Conservation (phyloP, 345 rosid species). For the Melastoma malabathricum region DNA sequence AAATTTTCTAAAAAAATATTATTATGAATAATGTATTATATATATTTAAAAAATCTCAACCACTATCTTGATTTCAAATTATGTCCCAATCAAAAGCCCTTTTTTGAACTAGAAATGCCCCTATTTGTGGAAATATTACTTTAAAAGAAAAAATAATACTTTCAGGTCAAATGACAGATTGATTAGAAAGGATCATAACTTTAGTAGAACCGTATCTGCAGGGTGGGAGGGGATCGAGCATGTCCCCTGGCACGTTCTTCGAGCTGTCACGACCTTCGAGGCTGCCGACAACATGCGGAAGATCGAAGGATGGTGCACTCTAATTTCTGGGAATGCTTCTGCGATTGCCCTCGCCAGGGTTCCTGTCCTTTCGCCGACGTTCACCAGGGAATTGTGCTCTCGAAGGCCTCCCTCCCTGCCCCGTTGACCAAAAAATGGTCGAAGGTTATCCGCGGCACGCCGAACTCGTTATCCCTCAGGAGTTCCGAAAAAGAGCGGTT, state of each 20-base stretch:
- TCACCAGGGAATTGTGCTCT: conserved; percentile 16
- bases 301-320: conserved; percentile 18
- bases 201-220: conserved; percentile 14
- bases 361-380: conserved; percentile 27
- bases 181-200: no score
- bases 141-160: no score
- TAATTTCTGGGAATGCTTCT: conserved; percentile 10
- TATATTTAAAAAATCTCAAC: no score
- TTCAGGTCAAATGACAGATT: no score
- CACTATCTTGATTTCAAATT: no score
- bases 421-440: neutral
- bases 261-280: conserved; percentile 10
- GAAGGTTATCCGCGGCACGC: neutral
- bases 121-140: no score
- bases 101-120: no score
- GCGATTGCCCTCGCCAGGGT: conserved; percentile 12
- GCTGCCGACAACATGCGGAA: conserved; percentile 8
- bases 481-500: conserved; percentile 11
- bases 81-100: no score
- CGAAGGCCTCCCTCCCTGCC: conserved; percentile 9
- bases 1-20: no score
- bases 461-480: conserved; percentile 6
- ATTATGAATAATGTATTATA: no score
- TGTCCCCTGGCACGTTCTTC: conserved; percentile 20
- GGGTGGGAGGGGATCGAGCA: conserved; percentile 31